Percentiles rank a stretch among this genome's conserved stretches.
Conservation (phyloP, 345 rosid species). For the Firmiana major region DNA sequence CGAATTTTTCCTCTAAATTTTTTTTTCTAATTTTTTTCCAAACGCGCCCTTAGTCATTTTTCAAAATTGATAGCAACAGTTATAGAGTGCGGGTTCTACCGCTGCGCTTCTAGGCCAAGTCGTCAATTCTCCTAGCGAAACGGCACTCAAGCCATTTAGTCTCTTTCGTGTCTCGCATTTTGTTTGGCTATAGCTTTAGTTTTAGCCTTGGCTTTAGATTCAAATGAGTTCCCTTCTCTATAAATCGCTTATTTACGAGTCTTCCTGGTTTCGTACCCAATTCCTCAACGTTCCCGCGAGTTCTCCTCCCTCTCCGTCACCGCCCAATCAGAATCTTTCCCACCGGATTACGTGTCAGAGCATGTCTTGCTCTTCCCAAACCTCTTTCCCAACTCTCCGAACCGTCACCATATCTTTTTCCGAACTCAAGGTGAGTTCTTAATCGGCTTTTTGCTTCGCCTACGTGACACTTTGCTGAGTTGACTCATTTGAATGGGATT, state of each 20-base stretch:
- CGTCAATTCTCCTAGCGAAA: not conserved
- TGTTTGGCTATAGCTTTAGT: no score
- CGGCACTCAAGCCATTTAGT: not conserved
- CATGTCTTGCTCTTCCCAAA: constrained; percentile 42
- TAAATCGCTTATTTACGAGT: not conserved
- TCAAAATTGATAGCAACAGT: not conserved
- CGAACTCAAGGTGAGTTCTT: constrained; percentile 55
- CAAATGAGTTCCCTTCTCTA: not conserved
- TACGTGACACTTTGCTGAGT: not conserved
- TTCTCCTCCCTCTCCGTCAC: constrained; percentile 20
- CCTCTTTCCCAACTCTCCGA: constrained; percentile 45
- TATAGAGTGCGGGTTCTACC: not conserved
- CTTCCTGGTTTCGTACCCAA: not conserved
- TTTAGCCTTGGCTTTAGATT: no score
- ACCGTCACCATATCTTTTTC: constrained; percentile 71
- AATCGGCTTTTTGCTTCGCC: not conserved
- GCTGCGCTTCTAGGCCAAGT: not conserved
- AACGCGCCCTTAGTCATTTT: not conserved
- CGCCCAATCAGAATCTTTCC: constrained; percentile 12
- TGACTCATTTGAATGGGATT: not conserved
- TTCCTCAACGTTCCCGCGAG: not conserved
- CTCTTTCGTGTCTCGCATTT: not conserved
- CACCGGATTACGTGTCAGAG: constrained; percentile 21
- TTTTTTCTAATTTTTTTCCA: no score
- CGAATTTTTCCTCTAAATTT: no score